A percentile compares a stretch with the other conserved stretches of the same genome.
These are phyloP conservation scores for Penicillium palitans DNA, from an alignment of 2,329 filamentous ascomycete species.

Conservation along the genomic window DNA sequence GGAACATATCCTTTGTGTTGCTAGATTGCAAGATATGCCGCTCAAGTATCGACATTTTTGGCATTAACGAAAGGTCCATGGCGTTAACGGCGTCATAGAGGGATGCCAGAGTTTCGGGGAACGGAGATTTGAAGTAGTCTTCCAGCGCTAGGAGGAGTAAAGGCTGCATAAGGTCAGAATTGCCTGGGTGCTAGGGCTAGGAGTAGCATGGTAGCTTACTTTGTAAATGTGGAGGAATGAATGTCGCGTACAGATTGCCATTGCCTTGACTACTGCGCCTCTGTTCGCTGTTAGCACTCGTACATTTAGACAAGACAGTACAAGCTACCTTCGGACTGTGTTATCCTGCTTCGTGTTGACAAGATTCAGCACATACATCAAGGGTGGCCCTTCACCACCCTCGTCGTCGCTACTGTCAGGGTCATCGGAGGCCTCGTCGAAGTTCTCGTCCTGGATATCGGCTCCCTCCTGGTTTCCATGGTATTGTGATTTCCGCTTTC, in stretches of 20 bases:
- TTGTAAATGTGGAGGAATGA: slow-evolving; percentile 99
- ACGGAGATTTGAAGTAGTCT: slow-evolving; percentile 93
- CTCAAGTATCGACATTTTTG: slow-evolving; percentile 78
- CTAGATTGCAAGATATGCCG: slow-evolving; percentile 82
- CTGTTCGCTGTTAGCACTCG: slow-evolving; percentile 45
- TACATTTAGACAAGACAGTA: not conserved
- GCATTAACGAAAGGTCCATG: slow-evolving; percentile 96
- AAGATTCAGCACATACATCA: slow-evolving; percentile 95
- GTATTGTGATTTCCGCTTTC: slow-evolving; percentile 48
- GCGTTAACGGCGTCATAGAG: slow-evolving; percentile 91
- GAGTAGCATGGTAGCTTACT: slow-evolving; percentile 54
- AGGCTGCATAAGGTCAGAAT: slow-evolving; percentile 56
- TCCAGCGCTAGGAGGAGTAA: slow-evolving; percentile 86
- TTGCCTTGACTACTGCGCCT: slow-evolving; percentile 93
- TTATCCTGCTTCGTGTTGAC: slow-evolving; percentile 98
- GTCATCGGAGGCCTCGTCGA: slow-evolving; percentile 44
- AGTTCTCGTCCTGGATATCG: slow-evolving; percentile 51
- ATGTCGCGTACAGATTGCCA: slow-evolving; percentile 98
- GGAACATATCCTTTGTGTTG: slow-evolving; percentile 92
- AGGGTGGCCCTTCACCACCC: slow-evolving; percentile 76
- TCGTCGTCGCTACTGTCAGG: slow-evolving; percentile 60
- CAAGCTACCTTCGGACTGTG: slow-evolving; percentile 67
- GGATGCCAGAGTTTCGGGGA: slow-evolving; percentile 80
- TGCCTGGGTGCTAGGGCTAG: not conserved
- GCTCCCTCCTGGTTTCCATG: slow-evolving; percentile 49